Evolutionary conservation across 192 early-diverging fungal genomes (phyloP), one percentile per base, ranked within the genome.

Genomic region (Jimgerdemannia flammicorona): DNA sequence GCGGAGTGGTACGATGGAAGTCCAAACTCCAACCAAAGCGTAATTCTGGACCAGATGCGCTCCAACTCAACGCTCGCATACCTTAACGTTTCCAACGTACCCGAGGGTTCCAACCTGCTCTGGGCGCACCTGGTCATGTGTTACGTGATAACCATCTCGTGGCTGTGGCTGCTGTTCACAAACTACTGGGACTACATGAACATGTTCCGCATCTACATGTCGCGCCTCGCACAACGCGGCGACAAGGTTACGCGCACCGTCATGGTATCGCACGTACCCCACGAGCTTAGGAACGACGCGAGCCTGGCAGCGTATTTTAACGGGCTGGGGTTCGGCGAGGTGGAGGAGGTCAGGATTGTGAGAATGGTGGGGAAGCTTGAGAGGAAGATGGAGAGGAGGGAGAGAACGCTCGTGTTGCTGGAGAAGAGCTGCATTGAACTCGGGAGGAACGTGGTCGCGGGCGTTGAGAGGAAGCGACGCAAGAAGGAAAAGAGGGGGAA

Each of bases 131-230:
- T 85, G 3, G 72, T 87, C 42, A 81, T 85, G 64, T 77, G 81
- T 0, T 88, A 85, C 64, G 64, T 84, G 17, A 77, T 87, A 4
- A 80, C 81, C 44, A n/a, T 87, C 10, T 78, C 77, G 54, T 87
- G 87, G 86, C 78, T 89, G 70, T 87, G 83, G 63, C 70, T 90
- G 0, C 66, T 90, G n/a, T 88, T 84, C 67, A 85, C 79, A 3
- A 88, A 89, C 73, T 85, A 86, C 43, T 84, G 83, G 76, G 82
- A 87, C 59, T 89, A 86, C 75, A 81, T 87, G 72, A 79, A 85
- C 19, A 76, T 88, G 69, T 72, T 83, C n/a, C 71, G 78, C n/a
- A 77, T 83, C 19, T 77, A 88, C 3, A 67, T 54, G 44, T 40
- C 64, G 6, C 40, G 66, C 40, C 40, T 43, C 3, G 40, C 39